These are phyloP conservation scores for Pseudonitzschia multiseries DNA, from an alignment of 108 stramenopile genomes.

Conservation along the genomic window DNA sequence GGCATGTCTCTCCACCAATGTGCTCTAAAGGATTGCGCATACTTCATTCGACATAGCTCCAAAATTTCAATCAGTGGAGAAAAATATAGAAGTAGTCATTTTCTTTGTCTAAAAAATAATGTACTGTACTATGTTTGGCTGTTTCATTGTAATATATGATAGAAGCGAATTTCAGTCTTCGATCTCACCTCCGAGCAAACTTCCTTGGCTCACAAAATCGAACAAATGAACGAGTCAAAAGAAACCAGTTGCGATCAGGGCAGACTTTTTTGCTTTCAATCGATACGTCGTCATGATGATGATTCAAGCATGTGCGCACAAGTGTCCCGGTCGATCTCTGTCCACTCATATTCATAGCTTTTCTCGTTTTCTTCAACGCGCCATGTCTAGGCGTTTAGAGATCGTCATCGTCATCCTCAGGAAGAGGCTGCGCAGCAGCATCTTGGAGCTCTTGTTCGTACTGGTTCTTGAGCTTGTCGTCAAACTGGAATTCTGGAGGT, in stretches of 20 bases:
- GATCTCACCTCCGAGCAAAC: neutral
- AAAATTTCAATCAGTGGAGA: too few species aligned
- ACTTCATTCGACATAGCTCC: too few species aligned
- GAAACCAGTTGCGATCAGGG: neutral
- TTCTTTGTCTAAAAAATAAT: neutral
- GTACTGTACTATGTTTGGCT: neutral
- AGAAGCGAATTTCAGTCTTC: neutral
- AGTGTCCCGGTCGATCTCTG: neutral
- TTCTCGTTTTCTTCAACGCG: neutral
- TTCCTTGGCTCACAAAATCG: neutral
- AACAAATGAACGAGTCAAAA: neutral
- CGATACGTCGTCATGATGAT: neutral
- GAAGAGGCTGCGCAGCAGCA: slow-evolving; percentile 93
- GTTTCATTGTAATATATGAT: neutral
- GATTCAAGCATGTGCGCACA: neutral
- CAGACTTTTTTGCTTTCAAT: neutral
- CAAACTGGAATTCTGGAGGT: slow-evolving; percentile 94
- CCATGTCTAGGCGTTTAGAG: slow-evolving; percentile 49
- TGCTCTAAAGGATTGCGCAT: too few species aligned
- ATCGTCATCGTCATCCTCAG: slow-evolving; percentile 96
- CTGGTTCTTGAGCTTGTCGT: slow-evolving; percentile 86
- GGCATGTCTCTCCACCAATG: too few species aligned
- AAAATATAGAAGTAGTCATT: too few species aligned
- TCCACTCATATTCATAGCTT: neutral
- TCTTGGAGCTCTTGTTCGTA: slow-evolving; percentile 86